Base-by-base conservation (phyloP, 441 rosid genomes). In the Lepidium campestre region DNA sequence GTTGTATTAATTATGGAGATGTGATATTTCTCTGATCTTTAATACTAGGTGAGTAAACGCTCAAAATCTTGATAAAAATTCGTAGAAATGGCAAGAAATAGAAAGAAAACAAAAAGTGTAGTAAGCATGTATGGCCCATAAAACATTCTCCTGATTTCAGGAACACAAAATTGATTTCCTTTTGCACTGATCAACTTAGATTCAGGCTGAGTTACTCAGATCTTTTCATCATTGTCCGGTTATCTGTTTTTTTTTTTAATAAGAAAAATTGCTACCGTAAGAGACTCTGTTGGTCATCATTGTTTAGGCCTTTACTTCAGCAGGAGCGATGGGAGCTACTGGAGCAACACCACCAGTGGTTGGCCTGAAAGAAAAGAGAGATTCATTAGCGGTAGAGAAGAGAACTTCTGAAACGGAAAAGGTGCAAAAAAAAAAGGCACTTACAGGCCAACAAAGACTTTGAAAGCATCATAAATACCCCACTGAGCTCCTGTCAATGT, bases 401-500 rank as follows among this genome's bases (percentile, higher is more conserved):
- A 52, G 36, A 36, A 11, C 15, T 34, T 42, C 40, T 20, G 45
- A 57, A 35, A 13, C 20, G 4, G 23, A 69, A 63, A 19, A 20
- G 3, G 11, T 42, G 4, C 29, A 29, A 34, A 7, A 11, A 34
- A 7, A 11, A 15, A 62, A 15, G 18, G 60, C 62, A 87, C 98
- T 87, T 80, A 93, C 97, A 93, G 80, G 74, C 97, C 99, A 59
- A 93, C 97, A 54, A 86, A 91, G 23, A 91, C 97, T 83, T 93
- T 93, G 86, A 93, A 89, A 35, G 97, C 91, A 68, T 93, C 97
- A 61, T 93, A 93, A 66, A 93, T 78, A 56, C 93, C 96, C 96
- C 98, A 93, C 40, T 93, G 98, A 10, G 97, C 97, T 52, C 96
- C 95, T 1, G 99, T 93, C 63, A 91, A 96, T 18, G 98, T 93